phyloP scores from a whole-genome alignment of 2,329 filamentous ascomycete genomes.

The Gaeumannomyces tritici region DNA sequence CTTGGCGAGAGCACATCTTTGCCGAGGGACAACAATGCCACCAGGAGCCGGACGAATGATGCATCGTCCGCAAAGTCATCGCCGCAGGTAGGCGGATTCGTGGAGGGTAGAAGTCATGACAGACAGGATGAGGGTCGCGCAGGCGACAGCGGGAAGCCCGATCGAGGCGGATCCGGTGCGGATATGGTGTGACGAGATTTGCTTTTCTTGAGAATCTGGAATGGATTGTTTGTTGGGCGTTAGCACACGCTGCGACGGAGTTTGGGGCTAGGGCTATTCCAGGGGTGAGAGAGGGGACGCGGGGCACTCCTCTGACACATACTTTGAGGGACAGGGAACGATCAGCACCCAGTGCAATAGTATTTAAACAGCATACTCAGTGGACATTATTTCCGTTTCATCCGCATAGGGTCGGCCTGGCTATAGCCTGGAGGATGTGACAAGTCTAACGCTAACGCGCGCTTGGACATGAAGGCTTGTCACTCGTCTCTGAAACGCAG shows the following conservation, averaged over 20 bases:
- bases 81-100: too few species aligned
- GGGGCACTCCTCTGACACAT: not conserved
- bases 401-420: too few species aligned
- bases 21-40: too few species aligned
- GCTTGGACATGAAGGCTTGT: not conserved
- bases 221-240: not conserved
- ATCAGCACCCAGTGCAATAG: not conserved
- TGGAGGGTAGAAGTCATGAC: not conserved
- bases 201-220: not conserved
- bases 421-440: too few species aligned
- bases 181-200: not conserved
- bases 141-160: not conserved
- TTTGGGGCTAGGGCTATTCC: not conserved
- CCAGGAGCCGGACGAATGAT: not conserved
- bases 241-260: not conserved
- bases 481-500: not conserved
- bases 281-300: not conserved
- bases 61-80: too few species aligned
- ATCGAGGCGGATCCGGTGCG: too few species aligned
- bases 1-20: not conserved
- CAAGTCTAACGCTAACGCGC: too few species aligned
- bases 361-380: not conserved
- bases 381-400: not conserved
- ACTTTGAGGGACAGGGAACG: too few species aligned
- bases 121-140: not conserved